A percentile compares a stretch with the other conserved stretches of the same genome.
Conservation (phyloP, 2,329 filamentous ascomycete species). For the Aspergillus unguis region DNA sequence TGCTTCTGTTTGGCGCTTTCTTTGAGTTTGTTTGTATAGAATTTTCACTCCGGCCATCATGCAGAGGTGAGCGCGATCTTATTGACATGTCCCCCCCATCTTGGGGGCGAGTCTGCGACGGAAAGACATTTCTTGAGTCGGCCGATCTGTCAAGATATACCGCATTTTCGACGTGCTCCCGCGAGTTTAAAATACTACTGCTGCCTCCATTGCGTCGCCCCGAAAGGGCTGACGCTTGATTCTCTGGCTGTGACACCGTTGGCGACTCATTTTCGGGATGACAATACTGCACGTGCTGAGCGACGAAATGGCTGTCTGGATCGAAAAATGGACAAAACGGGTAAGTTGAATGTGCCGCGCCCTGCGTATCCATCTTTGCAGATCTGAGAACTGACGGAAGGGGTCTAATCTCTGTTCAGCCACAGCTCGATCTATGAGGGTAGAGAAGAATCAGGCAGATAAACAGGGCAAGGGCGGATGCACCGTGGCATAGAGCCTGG, state of each 20-base stretch:
- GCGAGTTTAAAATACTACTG: neutral
- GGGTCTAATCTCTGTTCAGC: neutral
- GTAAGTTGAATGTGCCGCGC: constrained; percentile 28
- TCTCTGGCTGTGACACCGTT: constrained; percentile 19
- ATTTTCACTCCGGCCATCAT: neutral
- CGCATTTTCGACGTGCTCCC: neutral
- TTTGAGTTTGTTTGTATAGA: neutral
- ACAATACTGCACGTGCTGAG: constrained; percentile 44
- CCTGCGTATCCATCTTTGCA: constrained; percentile 21
- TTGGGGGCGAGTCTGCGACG: neutral
- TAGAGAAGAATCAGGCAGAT: neutral
- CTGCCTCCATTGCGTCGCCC: neutral
- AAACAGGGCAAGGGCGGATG: too few relatives aligned
- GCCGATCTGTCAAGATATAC: constrained; percentile 35
- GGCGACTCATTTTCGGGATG: constrained; percentile 40
- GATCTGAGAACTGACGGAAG: neutral
- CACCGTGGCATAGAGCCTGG: too few relatives aligned
- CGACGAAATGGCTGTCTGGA: constrained; percentile 37
- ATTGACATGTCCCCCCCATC: neutral
- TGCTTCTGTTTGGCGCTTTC: constrained; percentile 7
- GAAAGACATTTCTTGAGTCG: constrained; percentile 40
- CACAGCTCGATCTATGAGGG: neutral
- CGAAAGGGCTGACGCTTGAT: neutral
- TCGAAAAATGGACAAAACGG: constrained; percentile 48
- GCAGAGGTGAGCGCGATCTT: neutral